Base-by-base conservation (phyloP, 371 early-diverging fungal genomes). In the Zopfochytrium polystomum region DNA sequence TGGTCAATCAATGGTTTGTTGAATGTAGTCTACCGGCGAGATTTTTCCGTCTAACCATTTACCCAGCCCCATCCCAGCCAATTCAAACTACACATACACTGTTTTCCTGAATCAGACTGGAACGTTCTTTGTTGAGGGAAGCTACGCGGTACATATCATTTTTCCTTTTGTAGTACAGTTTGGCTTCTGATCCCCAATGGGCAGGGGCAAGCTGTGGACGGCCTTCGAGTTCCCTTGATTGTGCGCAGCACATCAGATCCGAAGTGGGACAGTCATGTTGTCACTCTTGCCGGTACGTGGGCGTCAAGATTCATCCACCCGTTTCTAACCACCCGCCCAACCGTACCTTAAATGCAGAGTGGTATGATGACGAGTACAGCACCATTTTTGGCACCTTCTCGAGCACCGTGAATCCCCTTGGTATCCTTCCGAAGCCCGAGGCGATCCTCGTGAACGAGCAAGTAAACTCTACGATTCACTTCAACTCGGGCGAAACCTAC, bases 131-230 rank as follows among this genome's bases (percentile, higher is more conserved):
- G 31, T 52, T 20, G 31, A 52, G 15, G 52, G 52, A 18, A 31
- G 20, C 31, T 30, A 52, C 31, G 11, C 4, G 52, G 52, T 52
- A n/a, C n/a, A n/a, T n/a, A n/a, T n/a, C n/a, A n/a, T n/a, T 20
- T 52, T 22, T 11, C 6, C 23, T 48, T 48, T 7, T 9, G 9
- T 48, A 7, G n/a, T 11, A 48, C 22, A 22, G 22, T 22, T 26
- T 48, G 22, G 11, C 22, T 48, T 22, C 11, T 11, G 22, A 13
- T 48, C 22, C 26, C 13, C 20, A 13, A n/a, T n/a, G n/a, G n/a
- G 30, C 20, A 52, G 52, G 52, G 52, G 9, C 52, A 52, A 52
- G 15, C 27, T 9, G 52, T 52, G 13, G 52, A 52, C 30, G 52
- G 52, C 20, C 30, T 52, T 20, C 23, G 52, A 9, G 52, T 52